A percentile compares a stretch with the other conserved stretches of the same genome.
These are phyloP conservation scores for Fusarium chuoi DNA, from an alignment of 2,329 filamentous ascomycete genomes.

Conservation along the genomic window DNA sequence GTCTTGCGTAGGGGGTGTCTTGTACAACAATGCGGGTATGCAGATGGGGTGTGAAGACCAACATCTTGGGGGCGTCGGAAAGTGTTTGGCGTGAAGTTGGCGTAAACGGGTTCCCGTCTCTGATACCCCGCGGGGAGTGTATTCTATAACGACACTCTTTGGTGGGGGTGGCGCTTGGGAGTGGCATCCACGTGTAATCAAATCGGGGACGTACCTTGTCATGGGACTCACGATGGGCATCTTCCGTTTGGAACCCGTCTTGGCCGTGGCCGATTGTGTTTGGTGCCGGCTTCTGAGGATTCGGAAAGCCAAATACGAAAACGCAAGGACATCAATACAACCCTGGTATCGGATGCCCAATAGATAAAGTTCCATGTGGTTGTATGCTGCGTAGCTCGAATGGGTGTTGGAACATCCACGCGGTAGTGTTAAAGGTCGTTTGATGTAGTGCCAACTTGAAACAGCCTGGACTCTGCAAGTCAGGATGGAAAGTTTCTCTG, in stretches of 20 bases:
- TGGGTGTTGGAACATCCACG: accelerated
- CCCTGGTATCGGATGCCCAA: neutral
- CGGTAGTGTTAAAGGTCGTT: neutral
- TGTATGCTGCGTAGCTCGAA: neutral
- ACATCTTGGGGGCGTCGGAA: neutral
- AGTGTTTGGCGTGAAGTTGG: neutral
- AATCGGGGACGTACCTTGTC: neutral
- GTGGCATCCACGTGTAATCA: neutral
- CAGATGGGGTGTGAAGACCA: neutral
- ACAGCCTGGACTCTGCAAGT: neutral
- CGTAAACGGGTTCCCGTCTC: neutral
- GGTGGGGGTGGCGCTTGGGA: neutral
- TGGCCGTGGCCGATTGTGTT: neutral
- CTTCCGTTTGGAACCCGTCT: neutral
- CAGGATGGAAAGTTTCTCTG: neutral
- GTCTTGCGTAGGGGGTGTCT: neutral
- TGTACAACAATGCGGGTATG: neutral
- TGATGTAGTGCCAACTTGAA: neutral
- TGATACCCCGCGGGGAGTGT: neutral
- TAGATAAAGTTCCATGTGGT: accelerated
- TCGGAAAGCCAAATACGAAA: neutral
- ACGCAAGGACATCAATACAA: neutral
- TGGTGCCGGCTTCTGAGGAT: neutral
- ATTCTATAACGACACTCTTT: neutral
- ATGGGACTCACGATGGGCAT: neutral